Conservation (phyloP, 2,329 filamentous ascomycete species). For the Botrytis medusae region DNA sequence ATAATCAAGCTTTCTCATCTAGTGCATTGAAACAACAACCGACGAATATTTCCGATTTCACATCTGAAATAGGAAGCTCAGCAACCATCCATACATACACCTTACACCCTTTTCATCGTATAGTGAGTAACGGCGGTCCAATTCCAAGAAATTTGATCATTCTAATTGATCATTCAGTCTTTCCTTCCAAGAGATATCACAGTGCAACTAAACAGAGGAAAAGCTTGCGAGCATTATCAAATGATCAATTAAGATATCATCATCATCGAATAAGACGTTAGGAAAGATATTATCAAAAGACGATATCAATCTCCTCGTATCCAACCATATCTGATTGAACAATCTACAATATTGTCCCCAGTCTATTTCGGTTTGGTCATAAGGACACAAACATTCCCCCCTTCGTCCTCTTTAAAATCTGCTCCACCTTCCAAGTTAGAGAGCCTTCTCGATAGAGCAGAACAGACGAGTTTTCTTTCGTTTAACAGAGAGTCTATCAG, state of each 20-base stretch:
- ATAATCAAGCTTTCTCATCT: conserved; percentile 20
- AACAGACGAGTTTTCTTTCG: not conserved
- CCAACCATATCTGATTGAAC: conserved; percentile 12
- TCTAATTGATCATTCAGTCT: conserved; percentile 9
- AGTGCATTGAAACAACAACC: conserved; percentile 7
- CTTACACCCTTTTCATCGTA: not conserved
- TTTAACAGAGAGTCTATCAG: not conserved
- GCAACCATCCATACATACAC: conserved; percentile 18
- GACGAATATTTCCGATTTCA: conserved; percentile 19
- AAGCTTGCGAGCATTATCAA: conserved; percentile 12
- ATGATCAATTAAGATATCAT: not conserved
- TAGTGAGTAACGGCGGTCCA: not conserved
- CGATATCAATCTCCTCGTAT: not conserved
- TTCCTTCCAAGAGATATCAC: not conserved
- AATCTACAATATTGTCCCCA: conserved; percentile 2
- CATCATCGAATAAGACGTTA: conserved; percentile 16
- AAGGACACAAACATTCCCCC: conserved; percentile 9
- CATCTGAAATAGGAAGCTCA: conserved; percentile 22
- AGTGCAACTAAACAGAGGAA: not conserved
- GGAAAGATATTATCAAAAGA: conserved; percentile 3
- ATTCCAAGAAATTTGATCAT: not conserved
- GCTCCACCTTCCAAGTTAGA: conserved; percentile 16
- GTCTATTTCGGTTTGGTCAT: conserved; percentile 11
- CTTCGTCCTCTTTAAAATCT: conserved; percentile 14
- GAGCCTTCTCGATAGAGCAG: conserved; percentile 2